These are phyloP conservation scores for Cutaneotrichosporon sp. DNA, from an alignment of 1,284 basidiomycete species.

Conservation along the genomic window DNA sequence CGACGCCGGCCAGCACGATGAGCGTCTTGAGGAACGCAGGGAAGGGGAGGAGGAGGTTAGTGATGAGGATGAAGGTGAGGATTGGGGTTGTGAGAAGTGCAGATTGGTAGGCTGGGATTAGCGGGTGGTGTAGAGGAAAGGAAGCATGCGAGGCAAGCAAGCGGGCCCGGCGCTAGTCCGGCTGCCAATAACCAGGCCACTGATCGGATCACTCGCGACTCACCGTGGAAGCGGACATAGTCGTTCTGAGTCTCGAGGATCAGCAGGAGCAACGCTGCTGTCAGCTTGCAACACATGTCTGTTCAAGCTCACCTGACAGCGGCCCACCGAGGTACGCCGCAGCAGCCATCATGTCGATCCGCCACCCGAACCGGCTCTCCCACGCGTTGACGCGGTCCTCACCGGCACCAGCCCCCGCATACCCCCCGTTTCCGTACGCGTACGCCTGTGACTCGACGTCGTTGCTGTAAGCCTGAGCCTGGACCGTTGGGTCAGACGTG, in stretches of 20 bases:
- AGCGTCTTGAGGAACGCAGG: slow-evolving; percentile 49
- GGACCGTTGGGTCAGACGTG: slow-evolving; percentile 42
- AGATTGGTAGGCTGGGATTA: slow-evolving; percentile 68
- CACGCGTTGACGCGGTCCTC: slow-evolving; percentile 63
- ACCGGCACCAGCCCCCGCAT: slow-evolving; percentile 35
- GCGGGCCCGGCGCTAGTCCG: not conserved
- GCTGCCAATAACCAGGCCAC: not conserved
- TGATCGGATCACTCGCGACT: slow-evolving; percentile 29
- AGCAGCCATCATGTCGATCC: slow-evolving; percentile 69
- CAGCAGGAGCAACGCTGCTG: slow-evolving; percentile 64
- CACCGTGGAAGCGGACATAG: slow-evolving; percentile 75
- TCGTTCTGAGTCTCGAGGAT: slow-evolving; percentile 77
- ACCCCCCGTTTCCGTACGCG: slow-evolving; percentile 23
- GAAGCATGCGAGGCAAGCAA: no score
- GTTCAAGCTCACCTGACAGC: slow-evolving; percentile 62
- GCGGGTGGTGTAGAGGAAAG: not conserved
- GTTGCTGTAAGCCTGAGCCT: slow-evolving; percentile 43
- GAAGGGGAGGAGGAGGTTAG: slow-evolving; percentile 60
- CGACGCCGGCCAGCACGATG: slow-evolving; percentile 36
- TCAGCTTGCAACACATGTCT: not conserved
- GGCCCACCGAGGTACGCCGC: slow-evolving; percentile 70
- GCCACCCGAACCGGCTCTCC: slow-evolving; percentile 68
- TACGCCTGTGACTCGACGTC: slow-evolving; percentile 42
- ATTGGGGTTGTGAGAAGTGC: slow-evolving; percentile 69
- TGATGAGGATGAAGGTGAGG: slow-evolving; percentile 61